phyloP scores from a whole-genome alignment of 2,329 filamentous ascomycete genomes.

The Penicillium thymicola region DNA sequence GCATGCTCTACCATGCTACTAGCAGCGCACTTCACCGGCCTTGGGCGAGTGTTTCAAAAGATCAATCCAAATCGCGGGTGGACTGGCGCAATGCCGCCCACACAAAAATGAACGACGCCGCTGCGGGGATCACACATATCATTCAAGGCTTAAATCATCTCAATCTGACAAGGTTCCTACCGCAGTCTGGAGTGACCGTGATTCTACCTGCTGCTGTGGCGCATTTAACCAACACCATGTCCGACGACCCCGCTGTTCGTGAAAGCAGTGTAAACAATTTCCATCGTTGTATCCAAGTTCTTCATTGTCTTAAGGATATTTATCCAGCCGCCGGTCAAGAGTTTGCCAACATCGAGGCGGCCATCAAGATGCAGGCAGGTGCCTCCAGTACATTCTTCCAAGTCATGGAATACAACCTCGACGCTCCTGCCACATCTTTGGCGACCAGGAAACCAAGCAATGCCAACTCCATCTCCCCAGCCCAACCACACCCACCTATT shows the following conservation, averaged over 20 bases:
- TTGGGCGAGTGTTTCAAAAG: constrained; percentile 62
- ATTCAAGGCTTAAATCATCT: constrained; percentile 68
- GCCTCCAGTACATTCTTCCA: constrained; percentile 29
- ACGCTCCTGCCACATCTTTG: constrained; percentile 9
- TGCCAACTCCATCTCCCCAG: constrained; percentile 10
- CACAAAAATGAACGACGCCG: constrained; percentile 74
- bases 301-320: constrained; percentile 76
- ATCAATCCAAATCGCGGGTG: constrained; percentile 46
- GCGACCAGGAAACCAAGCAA: constrained; percentile 17
- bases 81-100: constrained; percentile 70
- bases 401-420: constrained; percentile 33
- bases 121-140: constrained; percentile 75
- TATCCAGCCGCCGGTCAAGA: constrained; percentile 83
- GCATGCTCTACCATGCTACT: constrained; percentile 88
- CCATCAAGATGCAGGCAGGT: constrained; percentile 31
- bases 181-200: constrained; percentile 81
- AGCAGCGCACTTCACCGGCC: constrained; percentile 84
- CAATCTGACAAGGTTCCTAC: constrained; percentile 70
- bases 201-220: constrained; percentile 85
- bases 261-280: constrained; percentile 71
- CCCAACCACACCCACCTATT: constrained; percentile 3
- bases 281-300: constrained; percentile 78
- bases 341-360: constrained; percentile 35
- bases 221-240: constrained; percentile 81
- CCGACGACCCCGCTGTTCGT: constrained; percentile 65